These are phyloP conservation scores for Citrullus amarus DNA, from an alignment of 306 rosid genomes.

Conservation along the genomic window DNA sequence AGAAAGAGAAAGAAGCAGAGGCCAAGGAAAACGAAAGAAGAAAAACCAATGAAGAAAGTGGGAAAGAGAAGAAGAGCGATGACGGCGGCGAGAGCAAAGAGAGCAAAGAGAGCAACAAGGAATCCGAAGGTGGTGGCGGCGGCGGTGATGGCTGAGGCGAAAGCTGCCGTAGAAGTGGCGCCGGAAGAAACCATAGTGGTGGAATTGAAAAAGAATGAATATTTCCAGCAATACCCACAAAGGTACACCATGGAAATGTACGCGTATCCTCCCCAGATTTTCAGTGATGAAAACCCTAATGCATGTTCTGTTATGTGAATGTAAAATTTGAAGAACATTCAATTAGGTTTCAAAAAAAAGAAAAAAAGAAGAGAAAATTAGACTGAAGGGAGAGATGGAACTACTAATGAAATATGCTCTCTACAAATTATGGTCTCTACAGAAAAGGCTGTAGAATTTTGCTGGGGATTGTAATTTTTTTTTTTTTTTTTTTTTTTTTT, in stretches of 20 bases:
- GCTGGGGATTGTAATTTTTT: constrained; percentile 3
- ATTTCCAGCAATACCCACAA: constrained; percentile 30
- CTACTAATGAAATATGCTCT: background rate
- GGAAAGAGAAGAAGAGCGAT: constrained; percentile 13
- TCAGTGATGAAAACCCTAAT: constrained; percentile 96
- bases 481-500: background rate
- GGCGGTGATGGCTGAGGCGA: background rate
- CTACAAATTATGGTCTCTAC: background rate
- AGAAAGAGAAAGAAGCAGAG: constrained; percentile 34
- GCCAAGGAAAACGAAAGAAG: constrained; percentile 9
- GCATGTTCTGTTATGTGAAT: constrained; percentile 51
- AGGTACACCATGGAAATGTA: constrained; percentile 36
- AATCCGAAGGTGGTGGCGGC: background rate
- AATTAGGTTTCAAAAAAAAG: no score
- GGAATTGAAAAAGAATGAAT: constrained; percentile 47
- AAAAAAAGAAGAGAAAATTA: background rate
- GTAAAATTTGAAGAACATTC: no score
- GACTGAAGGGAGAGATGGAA: no score
- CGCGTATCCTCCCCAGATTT: constrained; percentile 61
- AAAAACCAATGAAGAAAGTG: constrained; percentile 15
- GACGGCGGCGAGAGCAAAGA: background rate
- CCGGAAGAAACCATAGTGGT: constrained; percentile 30
- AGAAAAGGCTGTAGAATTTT: constrained; percentile 1
- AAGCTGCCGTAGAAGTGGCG: constrained; percentile 1
- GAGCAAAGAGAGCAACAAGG: constrained; percentile 14